Evolutionary conservation across 305 asterid species (phyloP).

Genomic region (Fraxinus albicans): DNA sequence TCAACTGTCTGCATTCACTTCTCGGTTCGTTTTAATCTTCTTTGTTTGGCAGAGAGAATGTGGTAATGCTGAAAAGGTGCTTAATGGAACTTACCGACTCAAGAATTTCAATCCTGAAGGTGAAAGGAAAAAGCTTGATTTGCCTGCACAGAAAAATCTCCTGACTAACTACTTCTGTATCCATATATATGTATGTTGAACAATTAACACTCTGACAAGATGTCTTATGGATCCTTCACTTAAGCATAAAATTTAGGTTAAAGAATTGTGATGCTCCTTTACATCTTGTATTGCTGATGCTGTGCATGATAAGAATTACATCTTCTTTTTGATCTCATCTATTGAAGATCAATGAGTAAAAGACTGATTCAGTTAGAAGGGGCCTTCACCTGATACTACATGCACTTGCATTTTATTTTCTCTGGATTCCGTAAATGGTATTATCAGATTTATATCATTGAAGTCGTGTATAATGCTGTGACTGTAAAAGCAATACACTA

Average conservation of each 20-base stretch:
- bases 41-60: constrained; percentile 41
- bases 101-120: constrained; percentile 61
- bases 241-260: neutral
- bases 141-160: constrained; percentile 87
- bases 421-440: neutral
- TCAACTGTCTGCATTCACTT: too few species aligned
- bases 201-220: neutral
- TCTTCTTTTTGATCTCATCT: neutral
- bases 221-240: neutral
- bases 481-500: neutral
- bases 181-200: constrained; percentile 32
- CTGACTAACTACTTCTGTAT: constrained; percentile 92
- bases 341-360: neutral
- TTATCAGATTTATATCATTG: neutral
- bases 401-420: neutral
- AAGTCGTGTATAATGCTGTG: neutral
- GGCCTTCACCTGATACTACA: neutral
- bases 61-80: constrained; percentile 36
- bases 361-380: neutral
- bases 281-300: constrained; percentile 3
- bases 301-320: neutral
- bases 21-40: constrained; percentile 2
- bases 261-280: neutral
- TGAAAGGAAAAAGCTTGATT: constrained; percentile 64
- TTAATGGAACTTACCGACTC: constrained; percentile 47